A percentile compares a stretch with the other conserved stretches of the same genome.
phyloP scores from a whole-genome alignment of 805 yeast genomes.

The Lachancea sp. region DNA sequence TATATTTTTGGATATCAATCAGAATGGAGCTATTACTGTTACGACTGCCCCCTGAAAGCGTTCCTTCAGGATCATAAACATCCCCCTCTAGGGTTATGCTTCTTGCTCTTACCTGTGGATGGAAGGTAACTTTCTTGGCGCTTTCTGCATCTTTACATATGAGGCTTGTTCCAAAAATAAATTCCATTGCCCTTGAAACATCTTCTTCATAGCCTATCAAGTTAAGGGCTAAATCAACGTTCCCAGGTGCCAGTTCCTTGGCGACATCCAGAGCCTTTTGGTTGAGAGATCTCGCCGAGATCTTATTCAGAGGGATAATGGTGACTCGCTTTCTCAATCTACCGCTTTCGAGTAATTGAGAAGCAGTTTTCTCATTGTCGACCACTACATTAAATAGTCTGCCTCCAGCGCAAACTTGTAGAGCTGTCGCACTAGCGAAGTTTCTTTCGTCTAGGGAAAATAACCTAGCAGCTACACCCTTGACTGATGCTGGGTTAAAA shows the following conservation, averaged over 20 bases:
- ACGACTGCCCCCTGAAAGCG: slow-evolving; percentile 91
- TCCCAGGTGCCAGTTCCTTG: slow-evolving; percentile 68
- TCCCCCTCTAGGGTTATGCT: slow-evolving; percentile 92
- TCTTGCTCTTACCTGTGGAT: slow-evolving; percentile 70
- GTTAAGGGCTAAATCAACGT: slow-evolving; percentile 85
- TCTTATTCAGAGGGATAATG: slow-evolving; percentile 85
- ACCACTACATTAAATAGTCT: slow-evolving; percentile 85
- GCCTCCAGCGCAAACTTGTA: slow-evolving; percentile 93
- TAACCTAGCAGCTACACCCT: slow-evolving; percentile 85
- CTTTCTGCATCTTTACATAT: slow-evolving; percentile 83
- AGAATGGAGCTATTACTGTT: slow-evolving; percentile 52
- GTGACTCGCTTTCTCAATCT: slow-evolving; percentile 76
- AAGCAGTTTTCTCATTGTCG: slow-evolving; percentile 79
- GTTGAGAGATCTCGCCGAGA: slow-evolving; percentile 53
- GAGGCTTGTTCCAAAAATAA: slow-evolving; percentile 84
- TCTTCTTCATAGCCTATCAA: slow-evolving; percentile 68
- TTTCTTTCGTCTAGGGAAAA: slow-evolving; percentile 57
- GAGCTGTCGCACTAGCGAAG: slow-evolving; percentile 63
- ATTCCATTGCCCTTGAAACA: slow-evolving; percentile 77
- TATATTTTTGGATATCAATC: slow-evolving; percentile 59
- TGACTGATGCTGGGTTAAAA: slow-evolving; percentile 58
- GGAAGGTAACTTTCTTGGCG: slow-evolving; percentile 83
- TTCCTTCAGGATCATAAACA: slow-evolving; percentile 92
- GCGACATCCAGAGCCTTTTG: slow-evolving; percentile 54
- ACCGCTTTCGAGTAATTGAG: slow-evolving; percentile 73